Base-by-base conservation (phyloP, 306 rosid species). In the Prunus davidiana region DNA sequence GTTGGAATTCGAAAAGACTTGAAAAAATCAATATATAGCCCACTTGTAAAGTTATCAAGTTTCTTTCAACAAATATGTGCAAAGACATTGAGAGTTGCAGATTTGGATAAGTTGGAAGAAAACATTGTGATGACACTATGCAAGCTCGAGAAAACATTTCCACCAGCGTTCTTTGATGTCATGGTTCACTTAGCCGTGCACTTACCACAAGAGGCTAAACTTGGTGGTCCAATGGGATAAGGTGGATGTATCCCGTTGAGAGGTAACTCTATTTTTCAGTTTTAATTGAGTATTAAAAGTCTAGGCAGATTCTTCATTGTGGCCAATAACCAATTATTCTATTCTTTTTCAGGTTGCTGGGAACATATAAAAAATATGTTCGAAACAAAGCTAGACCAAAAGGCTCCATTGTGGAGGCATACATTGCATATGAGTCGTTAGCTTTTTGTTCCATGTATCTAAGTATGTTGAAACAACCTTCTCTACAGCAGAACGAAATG, bases 131-230 rank as follows among this genome's bases (percentile, higher is more conserved):
- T 62, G 16, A 64, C 51, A 22, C 24, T 55, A 3, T 78, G 82
- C 43, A 71, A 71, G 47, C 12, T 71, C 13, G 77, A 78, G 43
- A 78, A 70, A 63, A 22, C 63, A 22, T 78, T 62, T 41, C 50
- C 73, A 3, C 60, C 61, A 0, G 6, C 82, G 0, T 71, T 78
- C 64, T 64, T 78, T 24, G 76, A 71, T 12, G 24, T 60, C 12
- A 74, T 74, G 61, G 62, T 74, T 6, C 78, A 63, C 78, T 61
- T 38, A 52, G 22, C 19, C 1, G 52, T 70, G 24, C 24, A 22
- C 24, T 22, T 22, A 22, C 24, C 24, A 22, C 24, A 22, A 22
- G 24, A 22, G 24, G 24, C 24, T 22, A 22, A 22, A 22, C 24
- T 22, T 22, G 24, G 24, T 22, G 24, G 24, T 22, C 24, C 24